phyloP scores from a whole-genome alignment of 768 basidiomycete species.

The Naganishia onofrii region DNA sequence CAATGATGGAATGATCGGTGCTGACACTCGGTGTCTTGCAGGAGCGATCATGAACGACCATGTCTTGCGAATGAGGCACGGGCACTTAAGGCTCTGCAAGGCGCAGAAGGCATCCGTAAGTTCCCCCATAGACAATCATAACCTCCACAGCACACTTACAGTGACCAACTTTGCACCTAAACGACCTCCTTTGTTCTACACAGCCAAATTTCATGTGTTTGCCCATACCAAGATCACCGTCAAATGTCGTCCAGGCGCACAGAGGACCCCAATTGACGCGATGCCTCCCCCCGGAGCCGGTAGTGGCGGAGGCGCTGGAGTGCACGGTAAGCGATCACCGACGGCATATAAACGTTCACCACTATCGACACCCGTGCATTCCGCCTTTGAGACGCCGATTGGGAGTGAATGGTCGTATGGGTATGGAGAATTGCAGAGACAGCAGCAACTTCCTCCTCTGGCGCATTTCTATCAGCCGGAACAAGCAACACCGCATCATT shows the following conservation, averaged over 20 bases:
- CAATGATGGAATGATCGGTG: too few relatives aligned
- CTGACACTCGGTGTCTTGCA: too few relatives aligned
- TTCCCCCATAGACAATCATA: background rate
- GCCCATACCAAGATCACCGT: conserved; percentile 23
- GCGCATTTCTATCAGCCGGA: background rate
- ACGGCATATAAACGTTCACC: conserved; percentile 12
- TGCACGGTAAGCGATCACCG: background rate
- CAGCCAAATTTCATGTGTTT: conserved; percentile 29
- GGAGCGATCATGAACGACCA: conserved; percentile 4
- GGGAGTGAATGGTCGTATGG: background rate
- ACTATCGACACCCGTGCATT: conserved; percentile 12
- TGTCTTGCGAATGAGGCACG: conserved; percentile 25
- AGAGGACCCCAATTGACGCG: background rate
- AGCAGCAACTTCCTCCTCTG: background rate
- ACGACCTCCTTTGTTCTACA: conserved; percentile 8
- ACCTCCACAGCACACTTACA: background rate
- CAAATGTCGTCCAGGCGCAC: background rate
- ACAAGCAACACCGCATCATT: background rate
- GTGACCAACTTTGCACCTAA: background rate
- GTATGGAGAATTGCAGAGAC: background rate
- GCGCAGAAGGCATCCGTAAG: conserved; percentile 30
- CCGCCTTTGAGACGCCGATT: background rate
- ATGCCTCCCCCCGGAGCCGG: background rate
- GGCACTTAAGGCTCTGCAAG: conserved; percentile 26
- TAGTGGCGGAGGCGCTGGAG: background rate